Percentiles rank a stretch among this genome's conserved stretches.
Evolutionary conservation across 495 filamentous ascomycete species (phyloP).

Genomic region (Glonium stellatum): DNA sequence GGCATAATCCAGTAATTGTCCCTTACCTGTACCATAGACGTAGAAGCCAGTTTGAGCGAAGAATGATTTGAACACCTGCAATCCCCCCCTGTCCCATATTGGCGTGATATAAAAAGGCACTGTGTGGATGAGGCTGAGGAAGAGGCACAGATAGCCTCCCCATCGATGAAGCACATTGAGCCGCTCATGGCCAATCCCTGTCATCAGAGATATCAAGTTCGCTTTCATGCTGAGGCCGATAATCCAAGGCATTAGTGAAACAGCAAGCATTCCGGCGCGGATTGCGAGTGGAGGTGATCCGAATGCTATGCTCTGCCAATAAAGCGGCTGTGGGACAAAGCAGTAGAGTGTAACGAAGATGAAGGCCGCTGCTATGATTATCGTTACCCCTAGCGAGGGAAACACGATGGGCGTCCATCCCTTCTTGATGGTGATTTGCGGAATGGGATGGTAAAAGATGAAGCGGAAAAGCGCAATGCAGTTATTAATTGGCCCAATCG

Average conservation of each 20-base stretch:
- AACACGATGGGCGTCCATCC: constrained; percentile 63
- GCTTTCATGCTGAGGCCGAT: constrained; percentile 84
- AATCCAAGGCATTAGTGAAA: constrained; percentile 93
- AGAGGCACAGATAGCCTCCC: constrained; percentile 80
- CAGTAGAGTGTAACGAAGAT: constrained; percentile 71
- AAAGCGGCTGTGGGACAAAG: constrained; percentile 77
- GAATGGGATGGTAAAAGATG: constrained; percentile 79
- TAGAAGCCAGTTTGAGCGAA: constrained; percentile 54
- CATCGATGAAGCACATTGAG: constrained; percentile 92
- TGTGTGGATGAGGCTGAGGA: constrained; percentile 74
- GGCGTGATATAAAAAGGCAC: constrained; percentile 86
- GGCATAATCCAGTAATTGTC: not conserved
- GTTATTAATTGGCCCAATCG: constrained; percentile 64
- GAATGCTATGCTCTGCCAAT: constrained; percentile 71
- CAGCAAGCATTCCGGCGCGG: constrained; percentile 85
- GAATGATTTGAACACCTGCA: constrained; percentile 55
- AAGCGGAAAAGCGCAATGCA: constrained; percentile 69
- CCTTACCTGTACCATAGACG: constrained; percentile 70
- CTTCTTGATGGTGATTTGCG: constrained; percentile 45
- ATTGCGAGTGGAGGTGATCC: constrained; percentile 88
- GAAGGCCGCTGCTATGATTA: constrained; percentile 56
- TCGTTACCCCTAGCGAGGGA: constrained; percentile 64
- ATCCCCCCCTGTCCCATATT: constrained; percentile 69
- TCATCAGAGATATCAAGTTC: constrained; percentile 76
- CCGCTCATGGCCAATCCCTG: constrained; percentile 86